Evolutionary conservation across 306 rosid genomes (phyloP), one percentile per base, ranked within the genome.

Genomic region (Senna siamea): DNA sequence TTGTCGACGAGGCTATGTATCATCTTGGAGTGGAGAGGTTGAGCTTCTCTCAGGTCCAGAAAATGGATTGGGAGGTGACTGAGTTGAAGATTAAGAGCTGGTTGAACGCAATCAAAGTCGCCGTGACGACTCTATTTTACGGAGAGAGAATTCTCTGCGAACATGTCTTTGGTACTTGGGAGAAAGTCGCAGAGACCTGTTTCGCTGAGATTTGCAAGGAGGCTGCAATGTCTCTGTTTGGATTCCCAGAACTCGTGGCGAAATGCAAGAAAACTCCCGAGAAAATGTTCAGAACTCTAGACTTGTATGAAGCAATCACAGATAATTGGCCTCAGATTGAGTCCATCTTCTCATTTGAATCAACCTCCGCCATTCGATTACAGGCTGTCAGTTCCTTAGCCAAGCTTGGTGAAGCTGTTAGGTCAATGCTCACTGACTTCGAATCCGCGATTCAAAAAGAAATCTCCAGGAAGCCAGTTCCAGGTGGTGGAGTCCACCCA

Each of bases 361-460:
- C 91, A 13, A 81, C 85, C 58, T 78, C 84, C 3, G 15, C 77
- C 6, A 23, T 93, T 71, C 72, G 87, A 20, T 76, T 84, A 1
- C 83, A 68, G 20, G 90, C 84, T 4, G 67, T 74, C 1, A 72
- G 52, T 32, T 87, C 91, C 0, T 75, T 83, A 2, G 65, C 66
- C 53, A 84, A 73, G 37, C 86, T 93, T 77, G 85, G 73, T 5
- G 83, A 84, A 23, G 57, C 85, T 5, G 81, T 84, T 19, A 80
- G 92, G 0, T 50, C 81, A 0, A 90, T 86, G 84, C 52, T 92
- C 7, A 9, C 78, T 3, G 87, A 90, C 32, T 92, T 92, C 73
- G 98, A 92, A 76, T 40, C 81, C 26, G 92, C 90, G 34, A 88
- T 93, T 20, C 91, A 82, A 61, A 93, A 93, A 76, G 96, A 91